Base-by-base conservation (phyloP, 2,329 filamentous ascomycete genomes). In the Pseudogymnoascus sp. region DNA sequence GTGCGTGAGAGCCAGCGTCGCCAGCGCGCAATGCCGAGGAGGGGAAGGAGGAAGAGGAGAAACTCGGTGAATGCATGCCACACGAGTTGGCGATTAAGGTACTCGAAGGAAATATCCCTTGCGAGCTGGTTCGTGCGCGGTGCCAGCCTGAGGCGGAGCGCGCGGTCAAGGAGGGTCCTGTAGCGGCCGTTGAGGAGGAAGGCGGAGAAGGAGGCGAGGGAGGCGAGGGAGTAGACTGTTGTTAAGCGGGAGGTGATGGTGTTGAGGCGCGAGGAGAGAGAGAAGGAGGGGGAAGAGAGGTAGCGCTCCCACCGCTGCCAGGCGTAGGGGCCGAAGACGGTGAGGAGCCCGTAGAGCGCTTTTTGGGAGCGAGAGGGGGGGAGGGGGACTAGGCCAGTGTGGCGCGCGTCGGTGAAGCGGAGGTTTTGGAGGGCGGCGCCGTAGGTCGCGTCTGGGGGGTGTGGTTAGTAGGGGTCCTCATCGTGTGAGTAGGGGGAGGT, bases 61-160 rank as follows among this genome's bases (percentile, higher is more conserved):
- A 99, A 99, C 74, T 99, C 95, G 26, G 95, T 99, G 71, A 99
- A 96, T n/a, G 95, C 95, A 76, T 99, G 95, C 95, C 95, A 99
- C 39, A 99, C 95, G 10, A 99, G 85, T 77, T 99, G 95, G 59
- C 95, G 87, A 75, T 99, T 99, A 60, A 97, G 84, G 72, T 97
- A 97, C 77, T 99, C 95, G 73, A 99, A 97, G 1, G 91, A 96
- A 26, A 99, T 93, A 75, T 97, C 92, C 34, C 93, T 84, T 73
- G 86, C 91, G 67, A 96, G 89, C 73, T 96, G 90, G 71, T 85
- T 91, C 2, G 89, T 93, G 4, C 90, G 89, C 6, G 95, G 89
- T 3, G 91, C 89, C 51, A 99, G 84, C 63, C 93, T 87, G 75
- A 99, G 87, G 64, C 90, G 84, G 63, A 99, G 79, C 10, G 95